phyloP scores from a whole-genome alignment of 1,284 basidiomycete species.

The Agroathelia rolfsii region DNA sequence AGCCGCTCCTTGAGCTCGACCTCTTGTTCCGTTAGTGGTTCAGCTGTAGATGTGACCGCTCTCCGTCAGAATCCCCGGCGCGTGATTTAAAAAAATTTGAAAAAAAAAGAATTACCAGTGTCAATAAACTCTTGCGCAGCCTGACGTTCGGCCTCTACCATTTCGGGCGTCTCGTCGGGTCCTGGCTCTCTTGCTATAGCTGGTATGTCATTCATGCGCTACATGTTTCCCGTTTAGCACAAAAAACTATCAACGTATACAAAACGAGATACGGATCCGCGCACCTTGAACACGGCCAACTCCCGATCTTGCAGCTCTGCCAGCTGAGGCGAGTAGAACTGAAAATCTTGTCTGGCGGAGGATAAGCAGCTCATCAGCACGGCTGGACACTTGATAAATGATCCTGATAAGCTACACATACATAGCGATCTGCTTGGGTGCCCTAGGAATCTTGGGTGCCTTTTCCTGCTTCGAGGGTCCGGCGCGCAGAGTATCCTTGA shows the following conservation, averaged over 20 bases:
- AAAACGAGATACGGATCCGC: conserved; percentile 11
- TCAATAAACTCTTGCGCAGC: conserved; percentile 85
- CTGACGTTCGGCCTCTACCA: conserved; percentile 73
- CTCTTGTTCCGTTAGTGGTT: conserved; percentile 83
- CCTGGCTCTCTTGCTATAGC: conserved; percentile 67
- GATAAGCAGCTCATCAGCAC: not conserved
- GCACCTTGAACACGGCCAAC: conserved; percentile 69
- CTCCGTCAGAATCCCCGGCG: not conserved
- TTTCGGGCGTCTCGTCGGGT: conserved; percentile 73
- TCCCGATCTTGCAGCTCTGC: conserved; percentile 85
- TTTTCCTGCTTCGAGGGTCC: conserved; percentile 77
- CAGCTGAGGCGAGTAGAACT: conserved; percentile 87
- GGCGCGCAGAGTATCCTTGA: conserved; percentile 84
- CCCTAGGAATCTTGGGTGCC: conserved; percentile 73
- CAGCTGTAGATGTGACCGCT: conserved; percentile 38
- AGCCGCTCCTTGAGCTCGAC: conserved; percentile 70
- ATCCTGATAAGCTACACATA: conserved; percentile 26
- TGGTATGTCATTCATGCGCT: conserved; percentile 66
- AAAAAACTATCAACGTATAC: not conserved
- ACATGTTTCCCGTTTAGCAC: conserved; percentile 6
- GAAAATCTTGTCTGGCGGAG: conserved; percentile 78
- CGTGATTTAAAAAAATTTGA: not conserved
- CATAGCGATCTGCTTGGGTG: conserved; percentile 85
- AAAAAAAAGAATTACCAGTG: conserved; percentile 36
- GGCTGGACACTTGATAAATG: not conserved